These are phyloP conservation scores for Hysterium pulicare DNA, from an alignment of 2,329 filamentous ascomycete species.

Conservation along the genomic window DNA sequence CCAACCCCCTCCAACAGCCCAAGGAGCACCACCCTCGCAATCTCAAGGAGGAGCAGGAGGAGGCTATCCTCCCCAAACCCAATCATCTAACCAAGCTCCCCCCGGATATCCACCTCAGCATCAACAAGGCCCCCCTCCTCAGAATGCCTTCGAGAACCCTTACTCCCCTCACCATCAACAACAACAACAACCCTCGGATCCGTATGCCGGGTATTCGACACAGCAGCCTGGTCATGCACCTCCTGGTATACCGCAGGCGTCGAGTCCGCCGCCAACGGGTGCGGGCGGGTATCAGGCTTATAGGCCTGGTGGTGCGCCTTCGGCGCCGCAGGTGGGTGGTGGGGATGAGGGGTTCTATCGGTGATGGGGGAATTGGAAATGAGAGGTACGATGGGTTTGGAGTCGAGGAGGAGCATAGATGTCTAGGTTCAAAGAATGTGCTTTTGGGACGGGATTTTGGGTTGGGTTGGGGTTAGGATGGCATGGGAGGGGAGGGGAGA, in stretches of 20 bases:
- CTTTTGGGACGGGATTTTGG: no score
- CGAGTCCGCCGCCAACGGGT: conserved; percentile 21
- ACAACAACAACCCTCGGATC: conserved; percentile 23
- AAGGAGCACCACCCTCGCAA: conserved; percentile 24
- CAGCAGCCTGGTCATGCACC: conserved; percentile 21
- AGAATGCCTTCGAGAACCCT: conserved; percentile 10
- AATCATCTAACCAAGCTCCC: conserved; percentile 14
- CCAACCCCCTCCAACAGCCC: conserved; percentile 14
- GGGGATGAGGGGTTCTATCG: conserved; percentile 29
- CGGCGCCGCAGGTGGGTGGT: conserved; percentile 16
- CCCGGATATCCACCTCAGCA: conserved; percentile 25
- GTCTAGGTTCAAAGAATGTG: no score
- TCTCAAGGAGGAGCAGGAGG: conserved; percentile 29
- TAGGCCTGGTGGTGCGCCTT: conserved; percentile 28
- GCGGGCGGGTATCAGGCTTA: conserved; percentile 29
- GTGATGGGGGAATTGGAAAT: conserved; percentile 3
- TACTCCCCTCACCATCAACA: conserved; percentile 18
- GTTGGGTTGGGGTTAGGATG: no score
- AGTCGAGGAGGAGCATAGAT: no score
- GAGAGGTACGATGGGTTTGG: not conserved
- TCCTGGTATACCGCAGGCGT: conserved; percentile 23
- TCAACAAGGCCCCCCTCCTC: conserved; percentile 17
- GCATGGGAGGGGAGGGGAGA: no score
- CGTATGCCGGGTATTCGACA: conserved; percentile 24
- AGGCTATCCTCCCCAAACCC: conserved; percentile 24